A percentile compares a stretch with the other conserved stretches of the same genome.
Conservation (phyloP, 768 basidiomycete genomes). For the Lactarius evosmus region DNA sequence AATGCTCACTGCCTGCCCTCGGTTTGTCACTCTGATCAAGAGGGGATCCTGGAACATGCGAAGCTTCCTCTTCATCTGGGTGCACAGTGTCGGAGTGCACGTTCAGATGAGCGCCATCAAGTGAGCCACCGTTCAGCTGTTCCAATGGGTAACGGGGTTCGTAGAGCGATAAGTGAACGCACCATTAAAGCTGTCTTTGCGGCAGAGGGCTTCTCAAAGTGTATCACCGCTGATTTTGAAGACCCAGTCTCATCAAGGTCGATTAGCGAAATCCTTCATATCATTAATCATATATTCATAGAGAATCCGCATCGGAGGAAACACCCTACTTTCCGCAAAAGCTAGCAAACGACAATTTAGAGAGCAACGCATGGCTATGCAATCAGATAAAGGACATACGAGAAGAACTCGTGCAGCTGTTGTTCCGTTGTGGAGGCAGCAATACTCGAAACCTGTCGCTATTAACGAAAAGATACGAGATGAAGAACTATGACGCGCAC, state of each 20-base stretch:
- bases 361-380: conserved; percentile 7
- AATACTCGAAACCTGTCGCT: conserved; percentile 65
- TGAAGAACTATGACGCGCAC: conserved; percentile 1
- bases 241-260: conserved; percentile 46
- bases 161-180: conserved; percentile 7
- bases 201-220: conserved; percentile 81
- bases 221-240: conserved; percentile 58
- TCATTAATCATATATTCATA: conserved; percentile 17
- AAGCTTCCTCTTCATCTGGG: conserved; percentile 47
- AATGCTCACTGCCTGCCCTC: conserved; percentile 66
- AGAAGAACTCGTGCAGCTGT: conserved; percentile 77
- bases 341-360: conserved; percentile 36
- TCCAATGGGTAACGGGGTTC: not conserved
- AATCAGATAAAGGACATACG: conserved; percentile 44
- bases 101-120: conserved; percentile 66
- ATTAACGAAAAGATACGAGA: not conserved
- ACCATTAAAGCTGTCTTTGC: conserved; percentile 87
- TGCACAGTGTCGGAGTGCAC: conserved; percentile 70
- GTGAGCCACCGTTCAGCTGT: conserved; percentile 69
- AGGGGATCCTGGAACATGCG: conserved; percentile 38
- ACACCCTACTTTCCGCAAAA: conserved; percentile 80
- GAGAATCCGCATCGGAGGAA: not conserved
- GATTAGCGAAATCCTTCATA: conserved; percentile 61
- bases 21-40: conserved; percentile 92
- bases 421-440: conserved; percentile 59